Evolutionary conservation across 768 basidiomycete species (phyloP), one percentile per base, ranked within the genome.

Genomic region (Suillus ampliporus): DNA sequence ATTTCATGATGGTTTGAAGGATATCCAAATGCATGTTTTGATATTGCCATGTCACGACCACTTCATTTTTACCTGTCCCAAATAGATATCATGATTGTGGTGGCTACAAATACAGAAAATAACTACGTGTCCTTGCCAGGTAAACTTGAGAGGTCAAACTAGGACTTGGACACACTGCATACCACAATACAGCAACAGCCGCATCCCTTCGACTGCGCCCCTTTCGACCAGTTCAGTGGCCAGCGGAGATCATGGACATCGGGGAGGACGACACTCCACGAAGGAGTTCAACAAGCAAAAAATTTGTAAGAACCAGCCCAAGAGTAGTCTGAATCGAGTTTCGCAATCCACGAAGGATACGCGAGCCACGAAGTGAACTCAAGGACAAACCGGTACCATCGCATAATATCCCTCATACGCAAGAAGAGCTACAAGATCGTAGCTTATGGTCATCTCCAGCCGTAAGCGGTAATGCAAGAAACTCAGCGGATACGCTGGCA

Each of bases 241-340:
- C 37, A 38, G 35, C 9, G 1, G 37, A 23, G 8, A 21, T 4
- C n/a, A 50, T 64, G 61, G 61, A 60, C 62, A 54, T 54, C 46
- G 21, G 13, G 1, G 9, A 57, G 54, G 28, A 50, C 4, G 38
- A 43, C 6, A 46, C 61, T 41, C 59, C 61, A n/a, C 63, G 35
- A 64, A 64, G 61, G 54, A 62, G 38, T 38, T 41, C 50, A 41
- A 46, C 26, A n/a, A 40, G 21, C 11, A 21, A 50, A 64, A 64
- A 64, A 61, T n/a, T 57, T 26, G 8, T 50, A 60, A 57, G 61
- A 56, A 58, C 56, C 64, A 63, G 64, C 17, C 48, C 57, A 44
- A 65, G 61, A 65, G 57, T 63, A 63, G 62, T 65, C 64, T 65
- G 64, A 63, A 63, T 63, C 58, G 62, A 63, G 62, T 65, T 65